These are phyloP conservation scores for Phlebopus sp. DNA, from an alignment of 1,284 basidiomycete species.

Conservation along the genomic window DNA sequence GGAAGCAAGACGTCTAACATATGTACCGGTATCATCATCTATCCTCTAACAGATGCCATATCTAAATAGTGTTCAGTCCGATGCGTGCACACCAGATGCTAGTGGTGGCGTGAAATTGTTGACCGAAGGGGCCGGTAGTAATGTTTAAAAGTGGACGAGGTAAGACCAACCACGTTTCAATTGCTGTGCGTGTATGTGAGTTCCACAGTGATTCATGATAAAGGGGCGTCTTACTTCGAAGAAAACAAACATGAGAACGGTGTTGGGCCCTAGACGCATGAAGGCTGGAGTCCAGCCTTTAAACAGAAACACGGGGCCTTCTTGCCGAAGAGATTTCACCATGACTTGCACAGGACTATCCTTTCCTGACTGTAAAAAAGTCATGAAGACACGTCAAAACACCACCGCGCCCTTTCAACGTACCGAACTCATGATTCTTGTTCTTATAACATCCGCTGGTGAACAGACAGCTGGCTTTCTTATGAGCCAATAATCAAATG, in stretches of 20 bases:
- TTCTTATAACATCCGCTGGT: constrained; percentile 84
- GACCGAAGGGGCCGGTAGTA: background rate
- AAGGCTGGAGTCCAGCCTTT: constrained; percentile 89
- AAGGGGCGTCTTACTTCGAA: constrained; percentile 56
- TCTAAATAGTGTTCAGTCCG: background rate
- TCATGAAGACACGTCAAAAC: constrained; percentile 1
- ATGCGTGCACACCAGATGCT: background rate
- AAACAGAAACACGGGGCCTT: constrained; percentile 83
- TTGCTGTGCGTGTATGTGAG: constrained; percentile 48
- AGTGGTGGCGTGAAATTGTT: background rate
- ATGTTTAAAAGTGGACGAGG: constrained; percentile 7
- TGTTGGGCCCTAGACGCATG: constrained; percentile 81
- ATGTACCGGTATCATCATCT: background rate
- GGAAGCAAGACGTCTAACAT: background rate
- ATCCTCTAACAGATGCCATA: background rate
- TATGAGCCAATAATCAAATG: constrained; percentile 9
- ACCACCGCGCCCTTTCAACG: constrained; percentile 18
- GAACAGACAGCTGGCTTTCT: constrained; percentile 70
- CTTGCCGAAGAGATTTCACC: constrained; percentile 57
- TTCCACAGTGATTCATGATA: background rate
- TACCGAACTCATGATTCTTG: constrained; percentile 74
- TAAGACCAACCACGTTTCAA: constrained; percentile 55
- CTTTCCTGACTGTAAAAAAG: constrained; percentile 43
- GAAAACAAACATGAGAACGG: constrained; percentile 81
- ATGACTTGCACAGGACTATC: constrained; percentile 50